Evolutionary conservation across 176 grass and related monocot species (phyloP).

Genomic region (Aegilops tauschii): DNA sequence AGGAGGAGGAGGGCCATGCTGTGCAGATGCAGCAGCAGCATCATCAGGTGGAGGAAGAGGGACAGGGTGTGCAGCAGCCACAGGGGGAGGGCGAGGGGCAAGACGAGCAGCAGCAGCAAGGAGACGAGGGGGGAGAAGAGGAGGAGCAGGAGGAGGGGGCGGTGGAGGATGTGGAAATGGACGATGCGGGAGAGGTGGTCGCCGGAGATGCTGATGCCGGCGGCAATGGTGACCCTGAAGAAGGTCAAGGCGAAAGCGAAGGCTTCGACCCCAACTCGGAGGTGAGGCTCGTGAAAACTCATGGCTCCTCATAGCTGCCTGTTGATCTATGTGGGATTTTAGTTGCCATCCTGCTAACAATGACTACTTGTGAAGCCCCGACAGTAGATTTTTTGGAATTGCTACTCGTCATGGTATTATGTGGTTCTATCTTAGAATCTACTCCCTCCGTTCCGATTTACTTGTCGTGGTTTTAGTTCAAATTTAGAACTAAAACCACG

Average conservation of each 20-base stretch:
- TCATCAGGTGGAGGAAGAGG: not conserved
- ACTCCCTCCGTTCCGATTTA: no score
- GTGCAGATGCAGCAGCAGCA: not conserved
- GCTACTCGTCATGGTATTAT: not conserved
- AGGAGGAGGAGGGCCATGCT: not conserved
- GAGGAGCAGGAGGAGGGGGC: slow-evolving; percentile 37
- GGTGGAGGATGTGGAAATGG: slow-evolving; percentile 42
- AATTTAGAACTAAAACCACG: no score
- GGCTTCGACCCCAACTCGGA: slow-evolving; percentile 41
- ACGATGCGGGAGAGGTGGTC: slow-evolving; percentile 38
- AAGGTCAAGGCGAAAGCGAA: slow-evolving; percentile 53
- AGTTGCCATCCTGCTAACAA: not conserved
- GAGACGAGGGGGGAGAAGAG: not conserved
- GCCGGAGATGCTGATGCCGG: not conserved
- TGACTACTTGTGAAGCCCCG: not conserved
- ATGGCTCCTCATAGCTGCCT: not conserved
- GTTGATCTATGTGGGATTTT: not conserved
- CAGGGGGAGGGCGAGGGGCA: not conserved
- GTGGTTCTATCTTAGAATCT: not conserved
- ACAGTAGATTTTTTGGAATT: not conserved
- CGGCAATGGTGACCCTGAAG: slow-evolving; percentile 33
- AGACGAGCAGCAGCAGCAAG: not conserved
- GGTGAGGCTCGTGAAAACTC: slow-evolving; percentile 14
- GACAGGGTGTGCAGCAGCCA: not conserved
- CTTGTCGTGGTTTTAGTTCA: no score